Conservation (phyloP, 768 basidiomycete genomes). For the Rhizopogon vesiculosus region DNA sequence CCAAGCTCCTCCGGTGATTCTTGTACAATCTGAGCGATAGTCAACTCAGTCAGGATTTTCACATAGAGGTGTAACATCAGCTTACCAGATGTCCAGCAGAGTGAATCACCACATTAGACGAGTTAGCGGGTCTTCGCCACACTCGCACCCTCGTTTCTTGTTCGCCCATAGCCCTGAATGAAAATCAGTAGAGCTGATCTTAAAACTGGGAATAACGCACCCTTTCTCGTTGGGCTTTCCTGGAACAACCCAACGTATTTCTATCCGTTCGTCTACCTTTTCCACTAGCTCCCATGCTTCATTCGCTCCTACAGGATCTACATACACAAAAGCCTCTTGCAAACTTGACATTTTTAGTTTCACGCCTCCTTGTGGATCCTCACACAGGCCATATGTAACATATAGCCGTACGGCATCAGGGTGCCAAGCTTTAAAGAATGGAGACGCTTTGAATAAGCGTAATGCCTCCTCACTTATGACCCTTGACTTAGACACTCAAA, state of each 20-base stretch:
- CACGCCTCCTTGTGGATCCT: conserved; percentile 32
- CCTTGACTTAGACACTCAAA: not conserved
- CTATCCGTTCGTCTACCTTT: conserved; percentile 19
- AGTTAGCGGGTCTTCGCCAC: conserved; percentile 25
- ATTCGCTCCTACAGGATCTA: conserved; percentile 29
- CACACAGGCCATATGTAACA: conserved; percentile 49
- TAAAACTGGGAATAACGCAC: conserved; percentile 4
- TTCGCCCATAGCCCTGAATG: conserved; percentile 10
- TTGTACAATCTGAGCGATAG: conserved; percentile 18
- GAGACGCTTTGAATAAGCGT: conserved; percentile 38
- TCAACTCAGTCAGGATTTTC: not conserved
- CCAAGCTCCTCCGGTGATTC: conserved; percentile 26
- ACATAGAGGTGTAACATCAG: not conserved
- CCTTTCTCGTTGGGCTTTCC: conserved; percentile 2
- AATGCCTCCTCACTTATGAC: conserved; percentile 55
- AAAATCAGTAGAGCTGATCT: not conserved
- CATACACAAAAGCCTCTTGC: conserved; percentile 62
- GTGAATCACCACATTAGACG: conserved; percentile 24
- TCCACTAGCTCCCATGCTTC: conserved; percentile 26
- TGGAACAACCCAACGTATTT: conserved; percentile 26
- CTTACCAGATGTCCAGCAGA: conserved; percentile 24
- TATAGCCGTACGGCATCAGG: conserved; percentile 56
- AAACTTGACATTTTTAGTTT: conserved; percentile 62
- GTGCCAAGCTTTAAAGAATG: conserved; percentile 75
- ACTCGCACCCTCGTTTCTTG: conserved; percentile 15